phyloP scores from a whole-genome alignment of 2,329 filamentous ascomycete genomes.

The Alternaria sp. region DNA sequence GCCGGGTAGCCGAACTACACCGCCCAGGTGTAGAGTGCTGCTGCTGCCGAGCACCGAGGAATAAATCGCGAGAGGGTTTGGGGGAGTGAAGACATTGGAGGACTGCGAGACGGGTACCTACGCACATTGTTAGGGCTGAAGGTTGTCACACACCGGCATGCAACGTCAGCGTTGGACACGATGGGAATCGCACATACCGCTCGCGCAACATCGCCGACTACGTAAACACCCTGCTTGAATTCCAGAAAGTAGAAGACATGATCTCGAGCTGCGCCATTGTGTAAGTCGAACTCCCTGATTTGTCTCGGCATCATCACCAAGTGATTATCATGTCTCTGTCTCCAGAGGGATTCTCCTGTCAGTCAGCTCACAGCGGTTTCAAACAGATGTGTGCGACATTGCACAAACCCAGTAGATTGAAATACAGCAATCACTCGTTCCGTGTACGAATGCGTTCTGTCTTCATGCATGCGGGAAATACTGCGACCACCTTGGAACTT shows the following conservation, averaged over 20 bases:
- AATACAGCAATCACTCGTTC: too few species aligned
- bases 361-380: too few species aligned
- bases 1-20: not conserved
- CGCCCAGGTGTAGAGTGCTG: not conserved
- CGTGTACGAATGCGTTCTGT: too few species aligned
- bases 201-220: not conserved
- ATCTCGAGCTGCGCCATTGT: not conserved
- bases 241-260: not conserved
- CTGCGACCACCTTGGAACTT: not conserved
- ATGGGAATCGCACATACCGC: rapidly evolving
- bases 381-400: too few species aligned
- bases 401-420: too few species aligned
- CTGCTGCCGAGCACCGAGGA: not conserved
- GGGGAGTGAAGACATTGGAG: not conserved
- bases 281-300: too few species aligned
- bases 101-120: not conserved
- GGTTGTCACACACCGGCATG: not conserved
- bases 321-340: too few species aligned
- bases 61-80: not conserved
- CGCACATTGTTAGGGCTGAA: not conserved
- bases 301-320: too few species aligned
- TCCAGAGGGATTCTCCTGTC: too few species aligned
- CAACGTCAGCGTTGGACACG: not conserved
- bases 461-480: not conserved
- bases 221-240: not conserved